Evolutionary conservation across 164 flowering plant genomes (phyloP).

Genomic region (grape (Vitis vinifera)): DNA sequence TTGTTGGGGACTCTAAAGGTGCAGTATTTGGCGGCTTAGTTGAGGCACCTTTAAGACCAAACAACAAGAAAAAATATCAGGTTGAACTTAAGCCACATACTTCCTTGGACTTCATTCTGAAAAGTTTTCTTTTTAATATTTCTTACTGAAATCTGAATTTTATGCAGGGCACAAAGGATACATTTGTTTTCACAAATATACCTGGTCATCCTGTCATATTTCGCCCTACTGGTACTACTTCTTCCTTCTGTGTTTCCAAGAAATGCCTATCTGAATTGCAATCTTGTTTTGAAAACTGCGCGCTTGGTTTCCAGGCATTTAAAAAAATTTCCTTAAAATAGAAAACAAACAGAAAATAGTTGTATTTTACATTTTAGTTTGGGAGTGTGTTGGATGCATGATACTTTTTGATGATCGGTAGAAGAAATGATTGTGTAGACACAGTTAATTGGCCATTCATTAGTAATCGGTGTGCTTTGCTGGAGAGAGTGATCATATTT

Average conservation of each 20-base stretch:
- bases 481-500: background rate
- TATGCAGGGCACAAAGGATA: constrained; percentile 72
- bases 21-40: constrained; percentile 94
- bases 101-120: background rate
- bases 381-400: background rate
- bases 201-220: constrained; percentile 62
- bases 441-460: background rate
- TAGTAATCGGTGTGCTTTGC: background rate
- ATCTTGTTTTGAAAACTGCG: background rate
- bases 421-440: background rate
- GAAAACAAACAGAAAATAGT: background rate
- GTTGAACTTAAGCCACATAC: constrained; percentile 27
- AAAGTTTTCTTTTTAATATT: background rate
- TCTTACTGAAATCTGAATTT: constrained; percentile 17
- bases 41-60: constrained; percentile 83
- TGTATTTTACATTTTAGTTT: background rate
- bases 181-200: constrained; percentile 79
- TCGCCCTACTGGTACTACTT: constrained; percentile 80
- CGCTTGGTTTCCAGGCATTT: background rate
- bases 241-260: background rate
- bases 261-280: background rate
- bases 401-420: background rate
- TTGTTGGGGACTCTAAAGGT: constrained; percentile 88
- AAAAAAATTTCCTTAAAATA: background rate
- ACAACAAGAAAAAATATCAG: constrained; percentile 80